These are phyloP conservation scores for Torulaspora microellipsoides DNA, from an alignment of 805 yeast genomes.

Conservation along the genomic window DNA sequence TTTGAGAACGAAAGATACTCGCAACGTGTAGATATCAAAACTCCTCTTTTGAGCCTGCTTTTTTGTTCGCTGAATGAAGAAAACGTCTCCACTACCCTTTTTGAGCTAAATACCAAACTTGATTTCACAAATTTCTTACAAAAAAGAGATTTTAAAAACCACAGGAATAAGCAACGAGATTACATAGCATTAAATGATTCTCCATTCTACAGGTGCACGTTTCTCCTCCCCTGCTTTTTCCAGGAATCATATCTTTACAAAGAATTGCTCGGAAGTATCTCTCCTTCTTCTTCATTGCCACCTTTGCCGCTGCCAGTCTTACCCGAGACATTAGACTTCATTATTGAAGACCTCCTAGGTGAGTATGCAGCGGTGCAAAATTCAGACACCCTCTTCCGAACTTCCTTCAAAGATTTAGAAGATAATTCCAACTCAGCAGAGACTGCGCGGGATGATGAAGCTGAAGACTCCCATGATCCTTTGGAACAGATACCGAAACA, in stretches of 20 bases:
- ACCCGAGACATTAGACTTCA: conserved; percentile 42
- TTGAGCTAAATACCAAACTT: conserved; percentile 54
- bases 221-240: conserved; percentile 51
- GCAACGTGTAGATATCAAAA: conserved; percentile 43
- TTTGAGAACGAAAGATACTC: conserved; percentile 64
- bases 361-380: conserved; percentile 8
- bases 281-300: conserved; percentile 61
- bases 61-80: conserved; percentile 13
- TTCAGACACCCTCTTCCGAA: background rate
- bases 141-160: conserved; percentile 43
- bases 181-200: conserved; percentile 73
- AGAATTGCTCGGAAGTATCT: conserved; percentile 47
- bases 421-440: conserved; percentile 1
- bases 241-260: conserved; percentile 44
- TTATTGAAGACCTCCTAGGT: conserved; percentile 37
- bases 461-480: background rate
- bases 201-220: conserved; percentile 76
- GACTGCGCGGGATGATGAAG: conserved; percentile 1
- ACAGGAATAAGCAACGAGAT: conserved; percentile 51
- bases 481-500: conserved; percentile 1
- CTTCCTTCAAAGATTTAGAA: background rate
- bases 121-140: conserved; percentile 56
- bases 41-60: conserved; percentile 43
- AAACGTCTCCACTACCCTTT: conserved; percentile 26
- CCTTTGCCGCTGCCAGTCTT: conserved; percentile 57